phyloP scores from a whole-genome alignment of 345 rosid species.

The Salix suchowensis region DNA sequence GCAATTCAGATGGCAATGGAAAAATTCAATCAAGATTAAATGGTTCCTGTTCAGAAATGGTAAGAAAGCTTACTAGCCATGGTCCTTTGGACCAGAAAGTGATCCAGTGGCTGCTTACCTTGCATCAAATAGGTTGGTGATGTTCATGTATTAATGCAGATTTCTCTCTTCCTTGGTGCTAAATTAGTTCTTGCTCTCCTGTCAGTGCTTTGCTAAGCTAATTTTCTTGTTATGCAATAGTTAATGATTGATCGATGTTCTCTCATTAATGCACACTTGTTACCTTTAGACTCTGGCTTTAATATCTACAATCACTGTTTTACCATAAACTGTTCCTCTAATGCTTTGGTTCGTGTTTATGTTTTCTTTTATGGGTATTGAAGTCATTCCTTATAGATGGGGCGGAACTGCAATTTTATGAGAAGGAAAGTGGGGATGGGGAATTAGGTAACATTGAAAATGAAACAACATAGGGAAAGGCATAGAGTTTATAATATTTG shows the following conservation, averaged over 20 bases:
- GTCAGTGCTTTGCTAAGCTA: neutral
- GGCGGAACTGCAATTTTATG: neutral
- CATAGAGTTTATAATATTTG: neutral
- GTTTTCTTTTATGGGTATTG: neutral
- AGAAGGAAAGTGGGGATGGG: neutral
- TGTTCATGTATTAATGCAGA: neutral
- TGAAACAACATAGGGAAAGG: neutral
- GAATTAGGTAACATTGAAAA: neutral
- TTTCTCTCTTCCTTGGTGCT: neutral
- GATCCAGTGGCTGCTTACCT: constrained; percentile 80
- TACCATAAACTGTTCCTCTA: neutral
- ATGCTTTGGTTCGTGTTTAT: neutral
- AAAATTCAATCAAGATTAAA: constrained; percentile 25
- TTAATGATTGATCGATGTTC: neutral
- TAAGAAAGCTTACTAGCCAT: constrained; percentile 42
- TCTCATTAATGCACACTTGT: neutral
- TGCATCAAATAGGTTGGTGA: constrained; percentile 89
- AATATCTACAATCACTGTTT: neutral
- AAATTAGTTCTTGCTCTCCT: neutral
- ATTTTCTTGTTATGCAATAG: neutral
- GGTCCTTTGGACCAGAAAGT: constrained; percentile 75
- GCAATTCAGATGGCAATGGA: constrained; percentile 13
- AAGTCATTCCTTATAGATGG: neutral
- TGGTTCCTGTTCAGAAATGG: constrained; percentile 41
- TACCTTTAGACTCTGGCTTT: neutral